Evolutionary conservation across 2,329 filamentous ascomycete genomes (phyloP), one percentile per base, ranked within the genome.

Genomic region (Penicillium sp.): DNA sequence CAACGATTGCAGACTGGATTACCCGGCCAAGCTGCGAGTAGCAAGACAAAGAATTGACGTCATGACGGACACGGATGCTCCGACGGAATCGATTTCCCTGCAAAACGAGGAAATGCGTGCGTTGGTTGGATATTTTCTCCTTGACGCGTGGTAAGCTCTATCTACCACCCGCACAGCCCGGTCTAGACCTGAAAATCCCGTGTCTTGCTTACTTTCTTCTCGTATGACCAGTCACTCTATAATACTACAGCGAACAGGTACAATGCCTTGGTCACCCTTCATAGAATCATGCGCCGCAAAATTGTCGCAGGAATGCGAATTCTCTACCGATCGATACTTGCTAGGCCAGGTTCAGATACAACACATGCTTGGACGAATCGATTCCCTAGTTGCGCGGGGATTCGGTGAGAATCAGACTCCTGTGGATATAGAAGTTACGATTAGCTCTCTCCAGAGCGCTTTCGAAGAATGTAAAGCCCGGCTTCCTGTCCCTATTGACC

Each of bases 191-290:
- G 47, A 18, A 29, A 51, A 13, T 13, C 7, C 34, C 17, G 13
- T 15, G 9, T 40, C 23, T 37, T 52, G 39, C 39, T 46, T 18
- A 49, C 33, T 17, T 30, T 34, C 18, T n/a, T n/a, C n/a, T n/a
- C n/a, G n/a, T n/a, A 46, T 36, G 18, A 21, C 27, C 24, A 51
- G 48, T 21, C 29, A 51, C 23, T 37, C 39, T 17, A 32, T 49
- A 21, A 27, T 51, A 13, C 30, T 39, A 7, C 48, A 55, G 23
- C 34, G 41, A 7, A 49, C 48, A 24, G 45, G 39, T n/a, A 45
- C 52, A 32, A 32, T 51, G 18, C 52, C 47, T 27, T 55, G 52
- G 52, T 48, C 48, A 26, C 39, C 48, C 12, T 55, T 51, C 34
- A 48, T 55, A 32, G 52, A 55, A 24, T 55, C 52, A 17, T 45